phyloP scores from a whole-genome alignment of 345 rosid genomes.

The Brassica carinata region DNA sequence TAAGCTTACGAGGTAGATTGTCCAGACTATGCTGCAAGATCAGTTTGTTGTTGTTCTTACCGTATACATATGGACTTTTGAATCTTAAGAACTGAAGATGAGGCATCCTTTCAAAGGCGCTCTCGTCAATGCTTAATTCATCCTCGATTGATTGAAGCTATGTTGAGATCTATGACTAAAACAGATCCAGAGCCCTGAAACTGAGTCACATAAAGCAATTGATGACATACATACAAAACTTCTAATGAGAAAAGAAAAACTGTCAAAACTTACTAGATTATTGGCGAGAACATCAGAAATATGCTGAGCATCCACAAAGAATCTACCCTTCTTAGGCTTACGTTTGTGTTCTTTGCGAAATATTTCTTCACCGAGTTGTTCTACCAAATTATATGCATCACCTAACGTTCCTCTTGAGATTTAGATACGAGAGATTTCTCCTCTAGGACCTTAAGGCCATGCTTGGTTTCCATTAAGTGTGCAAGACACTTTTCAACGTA shows the following conservation, averaged over 20 bases:
- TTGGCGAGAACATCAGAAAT: background rate
- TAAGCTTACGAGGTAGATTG: background rate
- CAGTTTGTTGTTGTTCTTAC: background rate
- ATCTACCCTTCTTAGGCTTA: background rate
- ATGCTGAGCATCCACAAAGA: background rate
- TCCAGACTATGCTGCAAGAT: too few species aligned
- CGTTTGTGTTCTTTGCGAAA: background rate
- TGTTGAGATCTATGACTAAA: background rate
- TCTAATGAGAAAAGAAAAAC: background rate
- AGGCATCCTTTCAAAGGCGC: background rate
- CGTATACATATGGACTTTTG: background rate
- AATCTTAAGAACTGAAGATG: background rate
- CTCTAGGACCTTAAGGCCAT: background rate
- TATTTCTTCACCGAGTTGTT: background rate
- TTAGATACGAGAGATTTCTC: background rate
- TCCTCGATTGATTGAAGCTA: background rate
- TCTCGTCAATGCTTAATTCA: background rate
- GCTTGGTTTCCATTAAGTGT: background rate
- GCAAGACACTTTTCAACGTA: background rate
- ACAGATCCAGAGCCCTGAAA: background rate
- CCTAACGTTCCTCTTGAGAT: background rate
- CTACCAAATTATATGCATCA: background rate
- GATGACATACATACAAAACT: background rate
- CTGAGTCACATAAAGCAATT: background rate
- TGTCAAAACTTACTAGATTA: background rate